Evolutionary conservation across 805 yeast species (phyloP).

Genomic region (Saturnispora sanitii): DNA sequence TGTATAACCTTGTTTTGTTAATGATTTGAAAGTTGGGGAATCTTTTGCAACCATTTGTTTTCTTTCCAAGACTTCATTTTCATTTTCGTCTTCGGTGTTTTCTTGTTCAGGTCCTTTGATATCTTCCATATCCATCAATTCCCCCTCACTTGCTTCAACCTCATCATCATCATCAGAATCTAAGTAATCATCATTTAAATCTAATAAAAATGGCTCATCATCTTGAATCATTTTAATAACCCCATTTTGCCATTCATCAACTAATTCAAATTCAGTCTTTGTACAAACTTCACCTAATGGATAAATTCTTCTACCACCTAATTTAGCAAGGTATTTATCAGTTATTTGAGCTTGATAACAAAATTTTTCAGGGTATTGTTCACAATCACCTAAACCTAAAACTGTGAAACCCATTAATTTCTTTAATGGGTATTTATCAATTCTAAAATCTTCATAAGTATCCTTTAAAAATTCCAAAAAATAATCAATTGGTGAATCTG

Average conservation of each 20-base stretch:
- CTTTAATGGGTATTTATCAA: conserved; percentile 71
- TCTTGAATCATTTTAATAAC: conserved; percentile 56
- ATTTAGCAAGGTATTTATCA: conserved; percentile 64
- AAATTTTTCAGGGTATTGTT: conserved; percentile 70
- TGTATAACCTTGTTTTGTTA: conserved; percentile 89
- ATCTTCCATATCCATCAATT: conserved; percentile 75
- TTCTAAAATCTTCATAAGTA: conserved; percentile 74
- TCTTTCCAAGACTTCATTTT: conserved; percentile 23
- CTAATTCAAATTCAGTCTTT: conserved; percentile 50
- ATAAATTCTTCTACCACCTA: conserved; percentile 79
- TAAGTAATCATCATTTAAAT: conserved; percentile 39
- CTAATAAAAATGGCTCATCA: conserved; percentile 46
- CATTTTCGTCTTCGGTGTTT: too few species aligned
- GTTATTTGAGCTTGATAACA: conserved; percentile 77
- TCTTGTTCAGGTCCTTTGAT: conserved; percentile 5
- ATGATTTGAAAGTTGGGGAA: conserved; percentile 78
- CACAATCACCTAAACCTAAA: conserved; percentile 79
- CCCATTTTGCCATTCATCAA: conserved; percentile 58
- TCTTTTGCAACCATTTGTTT: conserved; percentile 86
- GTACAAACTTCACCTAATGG: conserved; percentile 81
- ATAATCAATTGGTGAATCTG: conserved; percentile 86
- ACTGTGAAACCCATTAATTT: conserved; percentile 72
- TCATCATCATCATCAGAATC: conserved; percentile 11
- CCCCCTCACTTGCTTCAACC: conserved; percentile 17
- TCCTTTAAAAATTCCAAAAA: conserved; percentile 73